phyloP scores from a whole-genome alignment of 2,329 filamentous ascomycete species.

The Xylariaceae sp. region DNA sequence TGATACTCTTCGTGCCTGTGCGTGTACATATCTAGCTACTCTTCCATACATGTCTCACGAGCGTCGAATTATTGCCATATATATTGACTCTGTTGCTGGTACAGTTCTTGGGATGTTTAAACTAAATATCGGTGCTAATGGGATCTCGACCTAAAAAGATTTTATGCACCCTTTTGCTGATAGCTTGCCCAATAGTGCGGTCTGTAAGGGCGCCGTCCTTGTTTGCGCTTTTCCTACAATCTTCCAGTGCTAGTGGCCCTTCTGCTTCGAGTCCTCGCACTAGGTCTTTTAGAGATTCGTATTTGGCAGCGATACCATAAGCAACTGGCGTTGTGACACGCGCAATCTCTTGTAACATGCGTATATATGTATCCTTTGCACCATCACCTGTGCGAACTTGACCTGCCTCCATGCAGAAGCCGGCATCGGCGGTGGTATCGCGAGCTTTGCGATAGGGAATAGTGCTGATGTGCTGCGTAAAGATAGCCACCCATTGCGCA shows the following conservation, averaged over 20 bases:
- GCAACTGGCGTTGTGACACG: slow-evolving; percentile 76
- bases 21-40: not conserved
- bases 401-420: slow-evolving; percentile 80
- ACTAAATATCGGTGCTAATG: slow-evolving; percentile 58
- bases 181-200: slow-evolving; percentile 59
- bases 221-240: slow-evolving; percentile 63
- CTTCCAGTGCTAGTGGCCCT: slow-evolving; percentile 67
- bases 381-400: slow-evolving; percentile 75
- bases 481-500: slow-evolving; percentile 73
- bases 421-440: slow-evolving; percentile 58
- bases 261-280: slow-evolving; percentile 62
- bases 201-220: slow-evolving; percentile 63
- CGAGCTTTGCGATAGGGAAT: slow-evolving; percentile 70
- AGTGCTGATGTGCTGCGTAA: slow-evolving; percentile 80
- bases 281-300: slow-evolving; percentile 62
- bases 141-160: slow-evolving; percentile 65
- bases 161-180: slow-evolving; percentile 64
- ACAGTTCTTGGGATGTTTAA: not conserved
- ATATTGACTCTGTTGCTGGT: not conserved
- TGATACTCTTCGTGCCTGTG: too few relatives aligned
- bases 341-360: slow-evolving; percentile 77
- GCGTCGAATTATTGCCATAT: not conserved
- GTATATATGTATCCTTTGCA: slow-evolving; percentile 69
- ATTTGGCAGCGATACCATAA: slow-evolving; percentile 69
- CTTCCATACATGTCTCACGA: not conserved